phyloP scores from a whole-genome alignment of 306 rosid genomes.

The Nissolia schottii region DNA sequence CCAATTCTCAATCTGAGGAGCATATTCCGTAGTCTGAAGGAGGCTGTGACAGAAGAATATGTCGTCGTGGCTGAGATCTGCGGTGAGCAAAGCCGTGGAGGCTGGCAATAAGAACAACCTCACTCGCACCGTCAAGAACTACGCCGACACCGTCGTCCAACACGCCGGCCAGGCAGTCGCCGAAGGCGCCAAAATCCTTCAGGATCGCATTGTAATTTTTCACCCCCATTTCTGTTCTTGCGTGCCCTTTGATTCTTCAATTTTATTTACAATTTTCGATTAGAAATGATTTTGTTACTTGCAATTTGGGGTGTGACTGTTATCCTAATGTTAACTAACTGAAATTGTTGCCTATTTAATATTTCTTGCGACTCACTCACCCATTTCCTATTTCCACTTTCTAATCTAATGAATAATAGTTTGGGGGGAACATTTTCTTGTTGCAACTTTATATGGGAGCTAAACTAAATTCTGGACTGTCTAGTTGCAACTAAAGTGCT shows the following conservation, averaged over 20 bases:
- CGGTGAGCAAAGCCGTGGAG: slow-evolving; percentile 93
- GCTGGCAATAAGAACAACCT: slow-evolving; percentile 87
- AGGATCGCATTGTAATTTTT: slow-evolving; percentile 79
- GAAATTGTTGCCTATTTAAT: neutral
- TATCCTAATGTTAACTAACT: neutral
- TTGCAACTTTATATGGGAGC: neutral
- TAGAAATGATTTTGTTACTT: neutral
- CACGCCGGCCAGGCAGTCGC: slow-evolving; percentile 98
- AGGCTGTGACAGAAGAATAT: slow-evolving; percentile 4
- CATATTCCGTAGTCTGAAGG: neutral
- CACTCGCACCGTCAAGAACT: slow-evolving; percentile 91
- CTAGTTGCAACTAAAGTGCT: neutral
- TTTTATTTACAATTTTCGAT: neutral
- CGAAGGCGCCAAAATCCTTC: slow-evolving; percentile 90
- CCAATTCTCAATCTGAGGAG: neutral
- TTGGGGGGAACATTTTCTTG: neutral
- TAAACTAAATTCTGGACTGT: neutral
- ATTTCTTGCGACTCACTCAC: neutral
- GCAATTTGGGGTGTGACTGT: neutral
- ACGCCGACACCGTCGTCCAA: slow-evolving; percentile 94
- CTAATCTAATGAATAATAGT: neutral
- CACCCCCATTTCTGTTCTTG: neutral
- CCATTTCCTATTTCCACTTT: neutral
- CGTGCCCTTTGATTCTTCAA: neutral
- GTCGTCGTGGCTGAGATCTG: slow-evolving; percentile 93